Base-by-base conservation (phyloP, 352 stramenopile genomes). In the Phytopythium ostracodes region DNA sequence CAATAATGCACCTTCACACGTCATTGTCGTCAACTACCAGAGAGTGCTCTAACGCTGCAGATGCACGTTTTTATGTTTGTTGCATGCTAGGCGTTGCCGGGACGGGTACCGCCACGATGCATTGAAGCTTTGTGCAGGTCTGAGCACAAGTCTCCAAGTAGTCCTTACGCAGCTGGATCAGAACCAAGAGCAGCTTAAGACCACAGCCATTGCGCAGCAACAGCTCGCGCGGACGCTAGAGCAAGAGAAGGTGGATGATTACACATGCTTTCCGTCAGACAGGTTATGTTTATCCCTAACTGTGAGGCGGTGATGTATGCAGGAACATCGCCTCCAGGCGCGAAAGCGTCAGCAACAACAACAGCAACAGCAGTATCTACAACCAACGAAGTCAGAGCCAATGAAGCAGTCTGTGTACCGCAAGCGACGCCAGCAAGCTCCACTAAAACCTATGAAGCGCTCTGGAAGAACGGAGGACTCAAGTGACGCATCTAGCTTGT, bases 91-190 rank as follows among this genome's bases (percentile, higher is more conserved):
- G 73, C 54, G 38, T 8, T 75, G 54, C 33, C 55, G 63, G 12
- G 61, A 81, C 36, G 56, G 38, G 7, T 77, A 64, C 20, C 63
- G 64, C 52, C 61, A 67, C 52, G 65, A 71, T 22, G 38, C 29
- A 3, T 18, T 72, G 7, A 66, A 64, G 17, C 25, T 49, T 10
- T 68, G 54, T 38, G 40, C 40, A 6, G 50, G 57, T 12, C 42
- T 79, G 8, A 12, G 50, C 27, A 40, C 59, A 4, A 17, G 47
- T 27, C 54, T 79, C 4, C 29, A 67, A 10, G 10, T 44, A 29
- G 62, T 49, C 9, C 43, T 67, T 59, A 36, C 27, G 33, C 43
- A 42, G 6, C n/a, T 72, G n/a, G 52, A 62, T 1, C 42, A 17
- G 1, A 46, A 20, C 11, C 3, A 20, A 18, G 33, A 43, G 29